Evolutionary conservation across 768 basidiomycete species (phyloP), one percentile per base, ranked within the genome.

Genomic region (Trametes elegans): DNA sequence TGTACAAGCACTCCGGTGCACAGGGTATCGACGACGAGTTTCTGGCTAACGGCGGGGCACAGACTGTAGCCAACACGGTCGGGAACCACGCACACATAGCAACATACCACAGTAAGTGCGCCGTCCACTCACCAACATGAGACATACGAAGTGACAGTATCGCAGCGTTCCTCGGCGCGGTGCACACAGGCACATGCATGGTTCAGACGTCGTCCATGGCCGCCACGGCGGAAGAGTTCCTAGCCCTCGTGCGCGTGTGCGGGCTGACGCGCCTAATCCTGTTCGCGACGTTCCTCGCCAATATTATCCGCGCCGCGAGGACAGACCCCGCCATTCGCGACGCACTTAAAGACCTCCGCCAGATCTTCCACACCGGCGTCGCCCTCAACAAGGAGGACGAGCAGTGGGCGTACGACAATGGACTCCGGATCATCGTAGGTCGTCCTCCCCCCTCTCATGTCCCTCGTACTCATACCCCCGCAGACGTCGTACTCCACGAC

Each of bases 361-460:
- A 60, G 34, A 49, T 63, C 35, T 19, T 49, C 13, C 51, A 63
- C 46, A 63, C 59, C 13, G 62, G 59, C 26, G 56, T 58, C 27
- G 49, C 62, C n/a, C 48, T 63, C 21, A 49, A 54, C 31, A 38
- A 40, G 26, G 62, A 63, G 16, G 62, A 63, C 39, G 62, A 63
- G 35, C 49, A 46, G 16, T 58, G 59, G 59, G 62, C 59, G 24
- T 29, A 45, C 46, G 39, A 34, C 14, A 18, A 60, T 13, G 49
- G 50, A 2, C 11, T 61, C 13, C 40, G 40, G 11, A n/a, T 62
- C 24, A 41, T 38, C 8, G 57, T 62, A 26, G 3, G 53, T 48
- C 14, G 32, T 28, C 3, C 23, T 50, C 19, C 16, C 21, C 21
- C 14, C 40, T 16, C 21, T 8, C n/a, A 6, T n/a, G 34, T 16